phyloP scores from a whole-genome alignment of 345 rosid genomes.

The Conringia planisiliqua region DNA sequence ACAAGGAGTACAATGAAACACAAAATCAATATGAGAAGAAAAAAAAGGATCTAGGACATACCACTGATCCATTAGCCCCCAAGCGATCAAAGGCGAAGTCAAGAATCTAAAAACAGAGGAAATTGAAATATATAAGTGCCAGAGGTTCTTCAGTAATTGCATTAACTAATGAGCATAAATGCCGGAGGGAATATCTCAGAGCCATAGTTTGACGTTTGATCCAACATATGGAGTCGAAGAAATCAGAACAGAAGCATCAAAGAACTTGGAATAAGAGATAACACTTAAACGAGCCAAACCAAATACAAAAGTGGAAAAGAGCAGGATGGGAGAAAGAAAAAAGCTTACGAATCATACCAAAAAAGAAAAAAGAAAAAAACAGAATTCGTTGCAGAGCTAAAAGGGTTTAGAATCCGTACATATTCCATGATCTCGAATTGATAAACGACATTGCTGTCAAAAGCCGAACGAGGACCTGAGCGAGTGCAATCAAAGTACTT shows the following conservation, averaged over 20 bases:
- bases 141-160: neutral
- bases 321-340: too few relatives aligned
- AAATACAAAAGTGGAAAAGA: neutral
- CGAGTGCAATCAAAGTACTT: constrained; percentile 92
- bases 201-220: neutral
- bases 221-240: neutral
- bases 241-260: neutral
- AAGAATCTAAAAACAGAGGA: constrained; percentile 54
- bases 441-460: constrained; percentile 86
- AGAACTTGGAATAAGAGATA: neutral
- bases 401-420: constrained; percentile 39
- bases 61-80: constrained; percentile 85
- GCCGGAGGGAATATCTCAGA: neutral
- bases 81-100: constrained; percentile 91
- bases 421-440: constrained; percentile 98
- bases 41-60: constrained; percentile 23
- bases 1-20: neutral
- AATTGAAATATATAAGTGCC: neutral
- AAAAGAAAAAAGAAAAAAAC: too few relatives aligned
- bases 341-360: too few relatives aligned
- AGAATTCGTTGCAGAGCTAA: neutral
- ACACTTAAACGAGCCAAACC: neutral
- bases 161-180: neutral
- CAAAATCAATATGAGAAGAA: constrained; percentile 1
- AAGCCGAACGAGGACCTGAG: constrained; percentile 88